Evolutionary conservation across 495 filamentous ascomycete species (phyloP), one percentile per base, ranked within the genome.

Genomic region (Oidiodendron maius): DNA sequence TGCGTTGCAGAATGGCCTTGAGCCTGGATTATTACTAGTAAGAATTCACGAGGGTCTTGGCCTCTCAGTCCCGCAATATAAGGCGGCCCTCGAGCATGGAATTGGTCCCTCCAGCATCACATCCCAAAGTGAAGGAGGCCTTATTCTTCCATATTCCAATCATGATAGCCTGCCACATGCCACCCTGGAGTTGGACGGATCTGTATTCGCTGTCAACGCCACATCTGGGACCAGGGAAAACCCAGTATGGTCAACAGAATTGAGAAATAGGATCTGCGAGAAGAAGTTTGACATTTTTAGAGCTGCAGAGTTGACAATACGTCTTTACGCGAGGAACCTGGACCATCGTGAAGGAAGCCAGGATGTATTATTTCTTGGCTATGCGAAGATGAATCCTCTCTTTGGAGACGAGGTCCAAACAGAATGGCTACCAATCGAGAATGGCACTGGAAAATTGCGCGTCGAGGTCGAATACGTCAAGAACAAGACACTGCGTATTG

Each of bases 401-500:
- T 30, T 30, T 30, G 26, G 26, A 30, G 26, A 30, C 26, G 26
- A 91, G 53, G 73, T 75, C 44, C 91, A 89, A 23, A 21, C 38
- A 21, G 38, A 40, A 40, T 40, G 38, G 38, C 20, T 40, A 12
- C 15, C 15, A 40, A 20, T 40, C 20, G 9, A 40, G 16, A 9
- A 40, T 5, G 20, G 38, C 38, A 20, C 38, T 20, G 38, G 38
- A 17, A 40, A 40, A 20, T 18, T 40, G 6, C 38, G 17, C 20
- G 38, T 40, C 15, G 38, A 20, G 15, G 12, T 40, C 16, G 38
- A 40, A 40, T 40, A 40, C 18, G 38, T 22, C 16, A 20, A 40
- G 38, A 40, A 40, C 22, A 40, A 22, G 18, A 40, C 38, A 40
- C 81, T 81, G 51, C 87, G 86, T 58, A 75, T 97, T 40, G 8